Conservation (phyloP, 2,329 filamentous ascomycete species). For the Teratosphaeria gauchensis region DNA sequence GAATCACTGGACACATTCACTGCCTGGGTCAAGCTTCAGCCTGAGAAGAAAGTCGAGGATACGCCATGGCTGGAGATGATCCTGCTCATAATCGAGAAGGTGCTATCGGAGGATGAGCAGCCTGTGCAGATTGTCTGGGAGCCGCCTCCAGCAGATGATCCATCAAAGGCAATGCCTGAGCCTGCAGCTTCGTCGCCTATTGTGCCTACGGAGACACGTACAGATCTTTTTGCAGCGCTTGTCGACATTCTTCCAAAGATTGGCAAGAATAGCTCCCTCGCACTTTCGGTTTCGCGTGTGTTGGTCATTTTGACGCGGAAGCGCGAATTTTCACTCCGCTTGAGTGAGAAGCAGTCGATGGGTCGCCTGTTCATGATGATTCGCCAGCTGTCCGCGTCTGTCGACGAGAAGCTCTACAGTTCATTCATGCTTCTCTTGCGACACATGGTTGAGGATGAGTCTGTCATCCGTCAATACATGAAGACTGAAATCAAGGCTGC, state of each 20-base stretch:
- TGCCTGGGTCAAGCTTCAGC: slow-evolving; percentile 63
- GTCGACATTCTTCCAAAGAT: slow-evolving; percentile 76
- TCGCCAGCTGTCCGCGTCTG: slow-evolving; percentile 75
- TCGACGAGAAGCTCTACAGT: slow-evolving; percentile 63
- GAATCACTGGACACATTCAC: slow-evolving; percentile 69
- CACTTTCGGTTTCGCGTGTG: slow-evolving; percentile 71
- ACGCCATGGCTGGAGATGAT: slow-evolving; percentile 89
- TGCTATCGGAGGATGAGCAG: slow-evolving; percentile 82
- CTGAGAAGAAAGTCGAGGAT: slow-evolving; percentile 60
- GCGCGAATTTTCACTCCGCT: slow-evolving; percentile 60
- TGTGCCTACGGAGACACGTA: slow-evolving; percentile 56
- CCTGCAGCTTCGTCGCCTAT: slow-evolving; percentile 47
- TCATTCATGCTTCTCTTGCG: slow-evolving; percentile 79
- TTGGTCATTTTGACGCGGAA: slow-evolving; percentile 80
- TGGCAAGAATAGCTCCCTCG: slow-evolving; percentile 76
- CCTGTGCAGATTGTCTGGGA: slow-evolving; percentile 65
- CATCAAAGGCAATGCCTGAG: slow-evolving; percentile 35
- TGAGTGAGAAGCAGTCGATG: slow-evolving; percentile 82
- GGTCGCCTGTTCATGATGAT: slow-evolving; percentile 90
- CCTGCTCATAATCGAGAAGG: slow-evolving; percentile 77
- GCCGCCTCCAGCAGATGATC: slow-evolving; percentile 34
- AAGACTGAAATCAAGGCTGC: slow-evolving; percentile 73
- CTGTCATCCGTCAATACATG: slow-evolving; percentile 86
- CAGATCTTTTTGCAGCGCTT: slow-evolving; percentile 64
- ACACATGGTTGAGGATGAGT: slow-evolving; percentile 89